Evolutionary conservation across 202 grass and related monocot genomes (phyloP).

Genomic region (Cymbopogon flexuosus): DNA sequence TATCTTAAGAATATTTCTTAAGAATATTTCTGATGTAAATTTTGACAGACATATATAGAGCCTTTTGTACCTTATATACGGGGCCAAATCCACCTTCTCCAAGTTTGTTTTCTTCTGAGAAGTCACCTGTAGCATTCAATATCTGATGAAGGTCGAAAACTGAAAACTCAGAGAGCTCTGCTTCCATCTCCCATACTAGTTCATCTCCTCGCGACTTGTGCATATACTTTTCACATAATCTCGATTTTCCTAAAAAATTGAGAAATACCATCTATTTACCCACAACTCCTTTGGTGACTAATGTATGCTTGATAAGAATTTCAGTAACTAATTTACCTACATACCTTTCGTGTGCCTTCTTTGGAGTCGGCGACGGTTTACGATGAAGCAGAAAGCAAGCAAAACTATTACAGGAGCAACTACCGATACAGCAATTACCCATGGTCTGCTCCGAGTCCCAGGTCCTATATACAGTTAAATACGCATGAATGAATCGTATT

Average conservation of each 20-base stretch:
- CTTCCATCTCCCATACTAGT: not conserved
- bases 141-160: not conserved
- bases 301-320: no score
- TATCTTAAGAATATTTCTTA: no score
- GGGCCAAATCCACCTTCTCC: constrained; percentile 1
- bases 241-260: not conserved
- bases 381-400: not conserved
- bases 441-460: not conserved
- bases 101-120: not conserved
- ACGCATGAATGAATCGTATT: no score
- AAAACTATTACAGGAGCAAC: not conserved
- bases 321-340: no score
- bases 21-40: no score
- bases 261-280: no score
- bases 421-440: not conserved
- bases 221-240: not conserved
- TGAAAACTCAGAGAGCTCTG: not conserved
- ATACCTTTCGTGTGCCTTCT: not conserved
- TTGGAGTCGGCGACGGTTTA: not conserved
- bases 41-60: no score
- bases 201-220: not conserved
- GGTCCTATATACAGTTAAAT: no score
- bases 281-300: no score
- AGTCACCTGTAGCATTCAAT: not conserved
- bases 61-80: not conserved